phyloP scores from a whole-genome alignment of 2,329 filamentous ascomycete genomes.

The Microdochium bolleyi region DNA sequence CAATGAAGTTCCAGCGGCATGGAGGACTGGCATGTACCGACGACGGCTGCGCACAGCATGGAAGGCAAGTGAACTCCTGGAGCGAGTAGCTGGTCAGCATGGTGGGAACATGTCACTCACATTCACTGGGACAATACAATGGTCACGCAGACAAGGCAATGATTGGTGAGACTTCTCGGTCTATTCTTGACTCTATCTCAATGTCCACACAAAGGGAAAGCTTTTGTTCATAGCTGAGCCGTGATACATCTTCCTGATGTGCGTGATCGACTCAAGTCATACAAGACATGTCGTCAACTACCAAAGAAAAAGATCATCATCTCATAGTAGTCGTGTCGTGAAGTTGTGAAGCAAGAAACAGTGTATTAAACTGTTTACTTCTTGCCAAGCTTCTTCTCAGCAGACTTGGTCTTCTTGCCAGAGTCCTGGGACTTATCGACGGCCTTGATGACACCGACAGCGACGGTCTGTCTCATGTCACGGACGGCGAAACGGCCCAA shows the following conservation, averaged over 20 bases:
- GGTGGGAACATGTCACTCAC: too few relatives aligned
- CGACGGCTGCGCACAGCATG: too few relatives aligned
- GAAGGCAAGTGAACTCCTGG: too few relatives aligned
- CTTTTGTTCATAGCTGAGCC: slow-evolving; percentile 28
- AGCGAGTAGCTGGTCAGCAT: too few relatives aligned
- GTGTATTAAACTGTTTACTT: slow-evolving; percentile 44
- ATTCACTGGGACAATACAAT: not conserved
- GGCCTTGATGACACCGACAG: slow-evolving; percentile 91
- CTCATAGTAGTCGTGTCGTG: slow-evolving; percentile 13
- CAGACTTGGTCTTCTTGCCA: slow-evolving; percentile 63
- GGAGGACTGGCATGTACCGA: too few relatives aligned
- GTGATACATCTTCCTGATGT: slow-evolving; percentile 11
- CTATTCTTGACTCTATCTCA: slow-evolving; percentile 35
- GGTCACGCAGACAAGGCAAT: not conserved
- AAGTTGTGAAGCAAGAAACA: slow-evolving; percentile 5
- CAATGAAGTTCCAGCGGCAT: too few relatives aligned
- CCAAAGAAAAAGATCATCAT: not conserved
- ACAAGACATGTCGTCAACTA: not conserved
- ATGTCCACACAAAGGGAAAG: slow-evolving; percentile 36
- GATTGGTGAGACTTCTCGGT: slow-evolving; percentile 7
- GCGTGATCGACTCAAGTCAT: not conserved
- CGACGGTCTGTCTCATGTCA: slow-evolving; percentile 91
- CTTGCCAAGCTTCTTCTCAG: slow-evolving; percentile 69
- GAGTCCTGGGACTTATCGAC: slow-evolving; percentile 57
- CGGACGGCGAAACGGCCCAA: slow-evolving; percentile 99